phyloP scores from a whole-genome alignment of 2,329 filamentous ascomycete genomes.

The Ceratocystis variospora region DNA sequence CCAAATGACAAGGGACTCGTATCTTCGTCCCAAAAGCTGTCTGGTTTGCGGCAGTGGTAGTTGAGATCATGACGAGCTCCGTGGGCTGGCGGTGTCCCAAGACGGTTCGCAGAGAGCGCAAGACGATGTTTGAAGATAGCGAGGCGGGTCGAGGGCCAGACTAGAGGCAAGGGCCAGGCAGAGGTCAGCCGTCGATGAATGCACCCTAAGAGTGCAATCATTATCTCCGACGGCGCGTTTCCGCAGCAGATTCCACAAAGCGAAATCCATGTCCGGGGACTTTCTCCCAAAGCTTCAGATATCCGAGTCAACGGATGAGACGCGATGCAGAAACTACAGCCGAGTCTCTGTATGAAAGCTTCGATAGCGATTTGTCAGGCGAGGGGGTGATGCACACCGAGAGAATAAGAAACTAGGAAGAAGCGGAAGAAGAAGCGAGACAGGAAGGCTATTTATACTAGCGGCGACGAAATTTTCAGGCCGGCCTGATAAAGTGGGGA shows the following conservation, averaged over 20 bases:
- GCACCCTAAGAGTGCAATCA: constrained; percentile 26
- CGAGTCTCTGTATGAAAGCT: constrained; percentile 77
- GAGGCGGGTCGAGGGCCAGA: constrained; percentile 2
- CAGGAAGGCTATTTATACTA: constrained; percentile 5
- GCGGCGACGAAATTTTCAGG: constrained; percentile 1
- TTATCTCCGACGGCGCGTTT: constrained; percentile 99
- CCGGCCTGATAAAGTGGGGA: no score
- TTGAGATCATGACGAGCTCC: background rate
- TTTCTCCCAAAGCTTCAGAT: constrained; percentile 90
- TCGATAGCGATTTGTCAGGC: constrained; percentile 99
- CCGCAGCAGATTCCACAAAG: constrained; percentile 44
- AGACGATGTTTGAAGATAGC: constrained; percentile 10
- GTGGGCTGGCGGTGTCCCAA: background rate
- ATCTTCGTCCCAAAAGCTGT: constrained; percentile 55
- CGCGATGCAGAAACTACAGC: background rate
- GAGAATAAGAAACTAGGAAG: constrained; percentile 24
- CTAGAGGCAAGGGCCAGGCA: constrained; percentile 18
- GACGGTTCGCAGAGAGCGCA: constrained; percentile 21
- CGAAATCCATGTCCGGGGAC: constrained; percentile 76
- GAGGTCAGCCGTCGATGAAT: constrained; percentile 30
- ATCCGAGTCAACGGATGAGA: constrained; percentile 24
- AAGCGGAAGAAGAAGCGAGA: constrained; percentile 17
- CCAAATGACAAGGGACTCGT: constrained; percentile 53
- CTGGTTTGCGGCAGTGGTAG: background rate
- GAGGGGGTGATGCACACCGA: constrained; percentile 56